A percentile compares a stretch with the other conserved stretches of the same genome.
Evolutionary conservation across 345 rosid species (phyloP).

Genomic region (Brassica cretica): DNA sequence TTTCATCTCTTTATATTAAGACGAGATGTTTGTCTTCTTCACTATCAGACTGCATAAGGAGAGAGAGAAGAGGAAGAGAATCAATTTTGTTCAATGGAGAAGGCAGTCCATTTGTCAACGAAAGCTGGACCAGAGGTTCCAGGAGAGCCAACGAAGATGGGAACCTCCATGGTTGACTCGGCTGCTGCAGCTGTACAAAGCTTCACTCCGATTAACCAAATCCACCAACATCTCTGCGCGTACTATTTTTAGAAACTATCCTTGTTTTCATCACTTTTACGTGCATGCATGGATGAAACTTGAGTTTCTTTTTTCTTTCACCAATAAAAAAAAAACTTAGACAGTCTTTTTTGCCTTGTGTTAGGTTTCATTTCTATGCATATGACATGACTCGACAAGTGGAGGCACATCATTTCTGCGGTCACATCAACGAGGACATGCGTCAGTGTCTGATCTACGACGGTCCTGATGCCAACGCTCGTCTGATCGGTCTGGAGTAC

Average conservation of each 20-base stretch:
- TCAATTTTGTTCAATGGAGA: constrained; percentile 25
- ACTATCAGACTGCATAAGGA: neutral
- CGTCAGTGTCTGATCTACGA: constrained; percentile 80
- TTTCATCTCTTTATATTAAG: neutral
- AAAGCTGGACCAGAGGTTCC: constrained; percentile 50
- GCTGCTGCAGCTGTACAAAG: constrained; percentile 64
- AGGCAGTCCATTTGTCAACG: constrained; percentile 29
- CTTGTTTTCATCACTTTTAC: neutral
- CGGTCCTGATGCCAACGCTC: constrained; percentile 50
- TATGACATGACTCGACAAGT: constrained; percentile 82
- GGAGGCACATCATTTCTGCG: constrained; percentile 79
- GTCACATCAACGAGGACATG: constrained; percentile 78
- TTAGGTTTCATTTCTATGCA: constrained; percentile 71
- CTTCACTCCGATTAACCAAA: constrained; percentile 60
- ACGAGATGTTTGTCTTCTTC: constrained; percentile 8
- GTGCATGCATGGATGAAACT: too few species aligned
- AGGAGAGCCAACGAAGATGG: constrained; percentile 55
- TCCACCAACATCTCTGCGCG: constrained; percentile 95
- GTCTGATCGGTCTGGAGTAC: constrained; percentile 74
- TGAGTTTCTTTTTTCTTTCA: too few species aligned
- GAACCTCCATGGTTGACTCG: constrained; percentile 58
- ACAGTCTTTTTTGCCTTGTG: neutral
- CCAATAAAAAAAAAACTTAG: too few species aligned
- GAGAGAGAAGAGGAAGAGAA: neutral
- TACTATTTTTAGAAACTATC: constrained; percentile 16